These are phyloP conservation scores for Lichenothelia convexa DNA, from an alignment of 495 filamentous ascomycete species.

Conservation along the genomic window DNA sequence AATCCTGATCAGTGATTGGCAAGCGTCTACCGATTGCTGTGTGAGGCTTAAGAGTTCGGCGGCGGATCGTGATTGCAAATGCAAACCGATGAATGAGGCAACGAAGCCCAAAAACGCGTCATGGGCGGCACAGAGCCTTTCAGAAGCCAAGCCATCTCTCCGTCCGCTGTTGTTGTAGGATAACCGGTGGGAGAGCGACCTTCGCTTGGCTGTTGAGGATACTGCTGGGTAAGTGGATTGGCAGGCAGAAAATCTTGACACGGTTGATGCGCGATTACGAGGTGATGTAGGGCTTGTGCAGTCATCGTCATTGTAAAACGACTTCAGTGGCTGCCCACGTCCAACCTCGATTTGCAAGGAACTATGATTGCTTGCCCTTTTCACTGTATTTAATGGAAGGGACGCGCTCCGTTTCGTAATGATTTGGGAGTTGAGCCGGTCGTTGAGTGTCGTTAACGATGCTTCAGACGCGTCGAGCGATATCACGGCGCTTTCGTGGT, in stretches of 20 bases:
- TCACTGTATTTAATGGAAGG: too few species aligned
- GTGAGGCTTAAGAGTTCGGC: constrained; percentile 59
- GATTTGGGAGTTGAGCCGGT: neutral
- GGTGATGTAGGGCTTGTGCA: too few species aligned
- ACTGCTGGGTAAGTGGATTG: too few species aligned
- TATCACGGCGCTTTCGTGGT: too few species aligned
- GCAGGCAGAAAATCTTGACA: too few species aligned
- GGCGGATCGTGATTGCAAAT: constrained; percentile 75
- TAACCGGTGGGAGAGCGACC: constrained; percentile 37
- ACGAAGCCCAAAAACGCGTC: constrained; percentile 77
- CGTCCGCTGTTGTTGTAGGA: constrained; percentile 32
- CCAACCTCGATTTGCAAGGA: too few species aligned
- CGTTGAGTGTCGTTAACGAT: neutral
- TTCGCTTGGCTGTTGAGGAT: constrained; percentile 22
- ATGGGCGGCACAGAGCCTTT: constrained; percentile 54
- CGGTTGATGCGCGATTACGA: too few species aligned
- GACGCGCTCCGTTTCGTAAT: too few species aligned
- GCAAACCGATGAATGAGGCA: constrained; percentile 79
- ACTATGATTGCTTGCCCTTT: too few species aligned
- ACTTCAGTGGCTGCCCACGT: too few species aligned
- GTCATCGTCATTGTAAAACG: too few species aligned
- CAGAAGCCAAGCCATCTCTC: constrained; percentile 38
- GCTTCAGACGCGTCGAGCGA: neutral
- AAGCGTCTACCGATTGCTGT: constrained; percentile 64
- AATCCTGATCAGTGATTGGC: constrained; percentile 54